These are phyloP conservation scores for Pascua guehoae DNA, from an alignment of 1,284 basidiomycete genomes.

Conservation along the genomic window DNA sequence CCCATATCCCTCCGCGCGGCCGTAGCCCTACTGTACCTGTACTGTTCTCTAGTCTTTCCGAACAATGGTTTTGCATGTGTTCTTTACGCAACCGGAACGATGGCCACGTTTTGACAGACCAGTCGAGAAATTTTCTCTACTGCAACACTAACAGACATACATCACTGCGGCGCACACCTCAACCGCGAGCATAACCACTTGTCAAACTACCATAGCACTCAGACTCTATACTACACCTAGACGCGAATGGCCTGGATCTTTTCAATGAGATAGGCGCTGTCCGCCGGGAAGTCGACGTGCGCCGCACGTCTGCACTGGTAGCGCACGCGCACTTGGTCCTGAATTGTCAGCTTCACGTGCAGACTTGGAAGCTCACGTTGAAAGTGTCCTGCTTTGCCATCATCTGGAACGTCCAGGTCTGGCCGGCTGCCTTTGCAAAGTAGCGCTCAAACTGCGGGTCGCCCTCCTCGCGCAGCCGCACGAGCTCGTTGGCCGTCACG, in stretches of 20 bases:
- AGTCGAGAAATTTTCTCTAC: too few species aligned
- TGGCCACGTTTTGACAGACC: too few species aligned
- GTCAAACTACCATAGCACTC: background rate
- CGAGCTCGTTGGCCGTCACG: slow-evolving; percentile 74
- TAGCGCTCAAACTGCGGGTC: slow-evolving; percentile 62
- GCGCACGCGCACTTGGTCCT: slow-evolving; percentile 74
- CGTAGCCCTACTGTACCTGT: too few species aligned
- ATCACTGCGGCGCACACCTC: too few species aligned
- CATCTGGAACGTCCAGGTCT: slow-evolving; percentile 77
- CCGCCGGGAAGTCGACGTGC: slow-evolving; percentile 68
- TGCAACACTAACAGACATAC: too few species aligned
- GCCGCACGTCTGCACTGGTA: slow-evolving; percentile 71
- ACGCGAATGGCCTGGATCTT: slow-evolving; percentile 40
- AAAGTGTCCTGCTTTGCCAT: slow-evolving; percentile 83
- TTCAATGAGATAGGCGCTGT: slow-evolving; percentile 62
- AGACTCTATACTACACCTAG: slow-evolving; percentile 14
- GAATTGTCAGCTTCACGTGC: slow-evolving; percentile 6
- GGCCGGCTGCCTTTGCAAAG: slow-evolving; percentile 65
- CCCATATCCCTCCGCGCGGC: too few species aligned
- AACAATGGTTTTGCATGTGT: too few species aligned
- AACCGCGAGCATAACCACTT: too few species aligned
- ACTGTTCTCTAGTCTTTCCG: too few species aligned
- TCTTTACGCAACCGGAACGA: too few species aligned
- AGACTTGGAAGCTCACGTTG: slow-evolving; percentile 58
- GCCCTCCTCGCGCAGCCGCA: slow-evolving; percentile 67